Evolutionary conservation across 2,329 filamentous ascomycete species (phyloP), one percentile per base, ranked within the genome.

Genomic region (Arthrocladium fulminans): DNA sequence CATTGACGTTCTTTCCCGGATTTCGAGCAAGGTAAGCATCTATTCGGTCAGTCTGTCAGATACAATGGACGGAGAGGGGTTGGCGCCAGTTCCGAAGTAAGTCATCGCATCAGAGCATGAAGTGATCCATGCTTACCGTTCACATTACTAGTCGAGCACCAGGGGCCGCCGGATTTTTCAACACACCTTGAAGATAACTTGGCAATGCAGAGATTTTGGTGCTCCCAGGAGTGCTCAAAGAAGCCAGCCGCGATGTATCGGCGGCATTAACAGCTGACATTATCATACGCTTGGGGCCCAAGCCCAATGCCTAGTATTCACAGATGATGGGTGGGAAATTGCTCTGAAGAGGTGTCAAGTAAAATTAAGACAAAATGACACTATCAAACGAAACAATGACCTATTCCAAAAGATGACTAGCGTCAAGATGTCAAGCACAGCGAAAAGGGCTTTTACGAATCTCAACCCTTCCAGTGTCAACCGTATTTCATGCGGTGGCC

Each of bases 121-220:
- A 8, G 4, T 7, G 9, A 15, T 38, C 17, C 34, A 38, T n/a
- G 34, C 12, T 8, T 6, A 17, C 17, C 17, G 19, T 23, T 40
- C 37, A 20, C 23, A 4, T 7, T 10, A 22, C 17, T 5, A 6
- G 9, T 40, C 8, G 17, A 35, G 37, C 37, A 9, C 4, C 37
- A 10, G 19, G 12, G 37, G 15, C 19, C n/a, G 23, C 8, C 37
- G 12, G 37, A 22, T 19, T 4, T 20, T 38, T 6, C 29, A 20
- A 40, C 37, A 22, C 37, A 40, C 37, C 37, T 40, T 40, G 37
- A 40, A 40, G 37, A 40, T 40, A 24, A 5, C 23, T 24, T 40
- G 37, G 37, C 17, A 40, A n/a, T 6, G 22, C 17, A 6, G 37
- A 40, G 17, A 40, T 19, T 6, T 40, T 6, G 19, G 23, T 40